Evolutionary conservation across 2,329 filamentous ascomycete species (phyloP).

Genomic region (Aspergillus hortae): DNA sequence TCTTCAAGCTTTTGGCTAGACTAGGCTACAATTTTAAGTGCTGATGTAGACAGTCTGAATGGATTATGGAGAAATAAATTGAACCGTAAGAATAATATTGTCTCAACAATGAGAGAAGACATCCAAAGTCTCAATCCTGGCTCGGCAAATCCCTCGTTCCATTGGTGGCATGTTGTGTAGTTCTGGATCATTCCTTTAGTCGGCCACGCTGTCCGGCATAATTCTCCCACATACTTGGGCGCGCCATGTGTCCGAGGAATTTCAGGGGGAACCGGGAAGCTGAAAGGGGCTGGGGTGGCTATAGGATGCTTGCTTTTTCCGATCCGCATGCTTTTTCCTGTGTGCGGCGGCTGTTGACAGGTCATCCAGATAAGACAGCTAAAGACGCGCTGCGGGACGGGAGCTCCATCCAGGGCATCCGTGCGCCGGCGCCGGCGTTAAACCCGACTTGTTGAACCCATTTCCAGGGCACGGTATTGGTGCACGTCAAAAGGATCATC

Average conservation of each 20-base stretch:
- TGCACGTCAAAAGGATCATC: neutral
- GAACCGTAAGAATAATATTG: too few relatives aligned
- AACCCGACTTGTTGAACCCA: constrained; percentile 1
- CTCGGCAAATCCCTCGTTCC: too few relatives aligned
- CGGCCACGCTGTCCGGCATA: neutral
- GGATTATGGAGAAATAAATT: too few relatives aligned
- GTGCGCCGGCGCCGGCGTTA: neutral
- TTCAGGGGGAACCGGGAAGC: too few relatives aligned
- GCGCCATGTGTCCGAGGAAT: neutral
- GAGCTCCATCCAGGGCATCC: neutral
- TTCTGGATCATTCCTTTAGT: neutral
- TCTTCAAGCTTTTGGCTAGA: too few relatives aligned
- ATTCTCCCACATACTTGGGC: neutral
- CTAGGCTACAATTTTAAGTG: too few relatives aligned
- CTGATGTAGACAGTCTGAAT: too few relatives aligned
- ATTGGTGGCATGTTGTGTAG: neutral
- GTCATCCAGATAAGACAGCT: neutral
- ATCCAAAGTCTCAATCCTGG: too few relatives aligned
- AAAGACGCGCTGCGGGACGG: neutral
- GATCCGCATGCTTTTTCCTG: neutral
- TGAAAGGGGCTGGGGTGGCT: too few relatives aligned
- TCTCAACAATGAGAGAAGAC: too few relatives aligned
- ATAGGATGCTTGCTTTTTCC: neutral
- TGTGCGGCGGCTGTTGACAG: neutral
- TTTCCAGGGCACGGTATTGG: neutral